Conservation (phyloP, 73 alveolate species). For the Paramecium bursaria region DNA sequence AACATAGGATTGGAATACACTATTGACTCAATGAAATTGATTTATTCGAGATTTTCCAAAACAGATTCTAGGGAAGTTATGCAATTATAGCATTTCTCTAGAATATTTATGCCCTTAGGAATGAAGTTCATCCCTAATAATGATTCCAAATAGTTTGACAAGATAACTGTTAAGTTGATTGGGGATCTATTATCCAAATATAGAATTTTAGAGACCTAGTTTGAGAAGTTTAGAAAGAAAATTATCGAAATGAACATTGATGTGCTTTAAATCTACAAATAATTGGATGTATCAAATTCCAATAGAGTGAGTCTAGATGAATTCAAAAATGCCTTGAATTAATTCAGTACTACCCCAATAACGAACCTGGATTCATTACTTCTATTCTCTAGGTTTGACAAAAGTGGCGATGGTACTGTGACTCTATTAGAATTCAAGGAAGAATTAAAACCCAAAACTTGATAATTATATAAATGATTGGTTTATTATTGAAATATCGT, state of each 20-base stretch:
- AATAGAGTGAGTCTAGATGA: conserved; percentile 10
- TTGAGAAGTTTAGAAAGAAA: not conserved
- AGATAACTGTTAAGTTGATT: no score
- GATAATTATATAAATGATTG: no score
- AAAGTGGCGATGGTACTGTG: conserved; percentile 29
- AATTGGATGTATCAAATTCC: not conserved
- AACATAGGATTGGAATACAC: not conserved
- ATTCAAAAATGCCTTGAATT: conserved; percentile 7
- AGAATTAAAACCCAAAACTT: not conserved
- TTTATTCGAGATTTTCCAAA: conserved; percentile 8
- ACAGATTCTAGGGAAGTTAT: not conserved
- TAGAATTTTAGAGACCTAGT: not conserved
- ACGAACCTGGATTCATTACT: not conserved
- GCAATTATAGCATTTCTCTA: not conserved
- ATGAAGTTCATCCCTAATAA: not conserved
- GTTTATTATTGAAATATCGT: no score
- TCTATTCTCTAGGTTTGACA: conserved; percentile 39
- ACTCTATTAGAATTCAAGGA: conserved; percentile 14
- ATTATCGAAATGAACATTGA: not conserved
- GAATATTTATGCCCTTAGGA: not conserved
- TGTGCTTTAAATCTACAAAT: not conserved
- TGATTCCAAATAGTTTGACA: no score
- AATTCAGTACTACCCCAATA: not conserved
- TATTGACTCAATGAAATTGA: not conserved
- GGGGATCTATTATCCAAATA: not conserved